Conservation (phyloP, 768 basidiomycete species). For the Arthromyces matolae region DNA sequence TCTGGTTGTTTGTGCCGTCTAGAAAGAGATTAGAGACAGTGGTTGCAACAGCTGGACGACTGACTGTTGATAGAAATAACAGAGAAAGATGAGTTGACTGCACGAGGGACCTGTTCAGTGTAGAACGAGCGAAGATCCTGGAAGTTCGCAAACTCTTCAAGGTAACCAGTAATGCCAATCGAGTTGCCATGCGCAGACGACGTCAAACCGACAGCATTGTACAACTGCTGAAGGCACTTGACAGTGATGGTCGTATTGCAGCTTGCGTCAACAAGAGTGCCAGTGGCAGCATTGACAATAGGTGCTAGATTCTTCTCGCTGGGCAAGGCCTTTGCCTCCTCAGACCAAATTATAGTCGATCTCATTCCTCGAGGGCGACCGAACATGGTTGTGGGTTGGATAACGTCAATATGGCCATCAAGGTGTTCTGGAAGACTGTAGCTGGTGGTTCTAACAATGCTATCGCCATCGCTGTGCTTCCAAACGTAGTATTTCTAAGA, state of each 20-base stretch:
- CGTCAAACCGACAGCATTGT: slow-evolving; percentile 46
- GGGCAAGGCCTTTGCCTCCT: slow-evolving; percentile 17
- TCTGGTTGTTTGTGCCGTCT: slow-evolving; percentile 63
- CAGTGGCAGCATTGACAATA: slow-evolving; percentile 1
- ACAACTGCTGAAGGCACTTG: slow-evolving; percentile 50
- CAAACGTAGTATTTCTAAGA: slow-evolving; percentile 62
- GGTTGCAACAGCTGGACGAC: slow-evolving; percentile 1
- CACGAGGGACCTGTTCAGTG: slow-evolving; percentile 40
- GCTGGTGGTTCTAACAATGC: slow-evolving; percentile 57
- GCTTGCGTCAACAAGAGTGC: slow-evolving; percentile 35
- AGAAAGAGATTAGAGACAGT: neutral
- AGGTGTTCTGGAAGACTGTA: slow-evolving; percentile 63
- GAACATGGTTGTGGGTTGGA: slow-evolving; percentile 73
- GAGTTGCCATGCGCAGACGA: slow-evolving; percentile 42
- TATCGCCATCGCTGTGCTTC: slow-evolving; percentile 49
- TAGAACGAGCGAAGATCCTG: slow-evolving; percentile 50
- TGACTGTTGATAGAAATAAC: slow-evolving; percentile 53
- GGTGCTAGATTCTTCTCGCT: slow-evolving; percentile 7
- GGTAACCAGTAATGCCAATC: slow-evolving; percentile 52
- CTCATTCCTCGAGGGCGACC: slow-evolving; percentile 21
- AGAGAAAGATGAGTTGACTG: slow-evolving; percentile 47
- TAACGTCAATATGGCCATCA: slow-evolving; percentile 57
- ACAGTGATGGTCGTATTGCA: slow-evolving; percentile 52
- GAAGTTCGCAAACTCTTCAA: slow-evolving; percentile 49
- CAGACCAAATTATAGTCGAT: slow-evolving; percentile 19